Conservation (phyloP, 495 filamentous ascomycete species). For the Penicillium cataractarum region DNA sequence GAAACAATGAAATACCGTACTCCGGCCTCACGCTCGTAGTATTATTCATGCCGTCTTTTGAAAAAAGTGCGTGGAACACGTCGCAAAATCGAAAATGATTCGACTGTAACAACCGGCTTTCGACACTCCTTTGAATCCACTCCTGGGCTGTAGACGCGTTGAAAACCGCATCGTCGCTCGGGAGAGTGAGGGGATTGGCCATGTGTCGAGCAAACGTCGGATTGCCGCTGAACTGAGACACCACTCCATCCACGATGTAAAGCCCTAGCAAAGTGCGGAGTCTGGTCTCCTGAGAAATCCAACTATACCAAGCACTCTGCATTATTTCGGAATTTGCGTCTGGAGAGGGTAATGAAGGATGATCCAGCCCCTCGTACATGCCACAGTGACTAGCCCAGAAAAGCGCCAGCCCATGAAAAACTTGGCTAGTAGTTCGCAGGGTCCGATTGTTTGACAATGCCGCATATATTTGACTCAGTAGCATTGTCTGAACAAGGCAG, state of each 20-base stretch:
- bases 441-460: conserved; percentile 17
- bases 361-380: conserved; percentile 1
- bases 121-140: not conserved
- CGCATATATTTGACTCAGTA: conserved; percentile 25
- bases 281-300: conserved; percentile 2
- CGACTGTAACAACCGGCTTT: not conserved
- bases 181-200: not conserved
- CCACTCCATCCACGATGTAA: conserved; percentile 5
- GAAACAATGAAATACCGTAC: not conserved
- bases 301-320: not conserved
- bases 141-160: not conserved
- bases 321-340: not conserved
- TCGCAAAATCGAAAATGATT: not conserved
- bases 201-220: conserved; percentile 2
- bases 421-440: conserved; percentile 21
- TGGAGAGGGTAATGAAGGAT: not conserved
- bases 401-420: conserved; percentile 21
- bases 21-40: not conserved
- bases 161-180: not conserved
- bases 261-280: conserved; percentile 1
- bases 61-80: not conserved
- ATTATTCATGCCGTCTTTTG: not conserved
- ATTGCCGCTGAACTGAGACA: conserved; percentile 3
- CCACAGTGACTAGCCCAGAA: conserved; percentile 4
- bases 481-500: conserved; percentile 22